Evolutionary conservation across 1,284 basidiomycete genomes (phyloP), one percentile per base, ranked within the genome.

Genomic region (Naganishia sp.): DNA sequence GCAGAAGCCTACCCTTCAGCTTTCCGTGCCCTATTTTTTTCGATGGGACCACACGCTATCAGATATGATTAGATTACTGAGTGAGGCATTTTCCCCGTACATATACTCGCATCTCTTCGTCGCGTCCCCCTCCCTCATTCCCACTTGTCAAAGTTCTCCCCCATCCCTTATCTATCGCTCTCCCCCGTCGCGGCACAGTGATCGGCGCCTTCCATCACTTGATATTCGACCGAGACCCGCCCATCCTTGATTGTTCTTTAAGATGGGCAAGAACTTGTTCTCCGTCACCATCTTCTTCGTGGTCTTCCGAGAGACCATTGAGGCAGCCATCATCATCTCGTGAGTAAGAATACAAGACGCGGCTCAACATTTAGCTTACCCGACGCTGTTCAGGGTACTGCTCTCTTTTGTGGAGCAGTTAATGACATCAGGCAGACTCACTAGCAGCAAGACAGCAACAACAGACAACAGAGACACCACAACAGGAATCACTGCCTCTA

Each of bases 351-450:
- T 45, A 45, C 18, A 66, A 61, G 48, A 10, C 45, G 60, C 9
- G 23, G 5, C 28, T 50, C n/a, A 28, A 25, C 46, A 4, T 31
- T 53, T 2, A 28, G 11, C 55, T 60, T 1, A 42, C 42, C 31
- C 43, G 21, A 3, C 21, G 11, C 25, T 6, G 15, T 56, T 23
- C 44, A 69, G 68, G 53, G 79, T 81, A 21, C 74, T 81, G 60
- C 75, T 81, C 64, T 80, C 79, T 48, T 81, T 81, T 65, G 79
- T 80, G 49, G 79, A 81, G 70, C 80, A 81, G 74, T 72, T 81
- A 44, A 80, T 80, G 79, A 68, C 65, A 43, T 74, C 75, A 16
- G 77, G 78, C 25, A 68, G 68, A 28, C 67, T 78, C 23, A 39
- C 53, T 18, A 28, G 55, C 70, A 53, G 54, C 36, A 60, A 71